A percentile compares a stretch with the other conserved stretches of the same genome.
Conservation (phyloP, 306 rosid species). For the Pterocarpus santalinus region DNA sequence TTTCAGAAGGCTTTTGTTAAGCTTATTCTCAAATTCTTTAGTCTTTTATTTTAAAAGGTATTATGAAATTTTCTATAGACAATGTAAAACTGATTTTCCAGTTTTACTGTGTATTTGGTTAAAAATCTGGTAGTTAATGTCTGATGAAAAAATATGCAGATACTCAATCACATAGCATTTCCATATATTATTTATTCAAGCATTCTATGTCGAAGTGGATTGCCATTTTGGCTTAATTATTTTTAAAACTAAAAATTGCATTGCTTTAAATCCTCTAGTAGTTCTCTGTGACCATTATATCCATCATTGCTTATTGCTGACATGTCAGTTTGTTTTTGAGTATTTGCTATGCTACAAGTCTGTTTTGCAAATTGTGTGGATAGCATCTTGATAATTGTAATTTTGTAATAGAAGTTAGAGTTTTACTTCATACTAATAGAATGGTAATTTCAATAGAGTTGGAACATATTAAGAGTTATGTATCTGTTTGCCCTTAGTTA, state of each 20-base stretch:
- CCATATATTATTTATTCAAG: not conserved
- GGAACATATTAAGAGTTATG: not conserved
- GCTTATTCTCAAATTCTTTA: not conserved
- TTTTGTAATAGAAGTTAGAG: not conserved
- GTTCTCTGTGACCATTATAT: not conserved
- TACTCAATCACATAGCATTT: not conserved
- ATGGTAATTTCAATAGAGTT: not conserved
- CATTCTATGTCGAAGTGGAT: no score
- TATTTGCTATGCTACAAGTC: not conserved
- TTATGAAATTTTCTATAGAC: not conserved
- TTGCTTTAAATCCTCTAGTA: constrained; percentile 8
- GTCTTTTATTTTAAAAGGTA: no score
- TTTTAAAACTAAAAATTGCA: not conserved
- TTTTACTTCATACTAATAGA: not conserved
- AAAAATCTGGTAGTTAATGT: constrained; percentile 1
- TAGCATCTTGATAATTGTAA: not conserved
- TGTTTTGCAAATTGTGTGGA: not conserved
- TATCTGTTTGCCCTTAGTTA: constrained; percentile 2
- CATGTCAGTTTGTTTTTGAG: not conserved
- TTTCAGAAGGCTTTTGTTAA: constrained; percentile 17
- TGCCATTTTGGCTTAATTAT: constrained; percentile 4
- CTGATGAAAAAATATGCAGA: not conserved
- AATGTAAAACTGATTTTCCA: not conserved
- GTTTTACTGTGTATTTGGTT: not conserved
- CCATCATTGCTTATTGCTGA: constrained; percentile 4